These are phyloP conservation scores for Aspergillus felis DNA, from an alignment of 2,329 filamentous ascomycete species.

Conservation along the genomic window DNA sequence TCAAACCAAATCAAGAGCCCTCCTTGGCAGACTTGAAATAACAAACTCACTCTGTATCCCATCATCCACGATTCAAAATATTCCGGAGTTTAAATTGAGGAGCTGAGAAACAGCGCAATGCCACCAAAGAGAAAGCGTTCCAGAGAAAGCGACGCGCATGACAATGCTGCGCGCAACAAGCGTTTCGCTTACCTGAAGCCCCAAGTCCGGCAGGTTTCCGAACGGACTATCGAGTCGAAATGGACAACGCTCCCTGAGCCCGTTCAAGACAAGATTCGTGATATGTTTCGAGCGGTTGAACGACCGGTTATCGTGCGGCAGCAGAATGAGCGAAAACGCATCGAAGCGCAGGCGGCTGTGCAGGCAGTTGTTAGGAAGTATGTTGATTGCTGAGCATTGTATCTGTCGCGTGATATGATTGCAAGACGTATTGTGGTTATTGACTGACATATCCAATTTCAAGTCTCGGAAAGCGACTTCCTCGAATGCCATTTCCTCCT, in stretches of 20 bases:
- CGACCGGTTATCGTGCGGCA: conserved; percentile 42
- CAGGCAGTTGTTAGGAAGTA: conserved; percentile 42
- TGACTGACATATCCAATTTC: background rate
- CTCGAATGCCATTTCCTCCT: conserved; percentile 45
- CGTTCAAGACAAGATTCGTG: conserved; percentile 40
- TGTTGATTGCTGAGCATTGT: conserved; percentile 5
- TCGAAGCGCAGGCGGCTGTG: conserved; percentile 40
- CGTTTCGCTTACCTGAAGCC: conserved; percentile 39
- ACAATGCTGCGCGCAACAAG: conserved; percentile 19
- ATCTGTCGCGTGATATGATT: background rate
- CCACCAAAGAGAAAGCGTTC: conserved; percentile 26
- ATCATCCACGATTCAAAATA: background rate
- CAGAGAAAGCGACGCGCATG: conserved; percentile 14
- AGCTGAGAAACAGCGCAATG: conserved; percentile 6
- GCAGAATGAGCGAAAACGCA: conserved; percentile 39
- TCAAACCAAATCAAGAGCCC: background rate
- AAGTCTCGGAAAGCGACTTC: conserved; percentile 39
- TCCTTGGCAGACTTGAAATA: background rate
- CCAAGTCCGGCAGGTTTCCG: conserved; percentile 38
- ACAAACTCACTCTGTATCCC: background rate
- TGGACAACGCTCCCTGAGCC: conserved; percentile 43
- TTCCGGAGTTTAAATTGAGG: background rate
- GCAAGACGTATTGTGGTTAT: background rate
- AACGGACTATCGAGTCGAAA: conserved; percentile 44
- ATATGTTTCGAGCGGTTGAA: conserved; percentile 40